Conservation (phyloP, 305 asterid species). For the Stenogyne calaminthoides region DNA sequence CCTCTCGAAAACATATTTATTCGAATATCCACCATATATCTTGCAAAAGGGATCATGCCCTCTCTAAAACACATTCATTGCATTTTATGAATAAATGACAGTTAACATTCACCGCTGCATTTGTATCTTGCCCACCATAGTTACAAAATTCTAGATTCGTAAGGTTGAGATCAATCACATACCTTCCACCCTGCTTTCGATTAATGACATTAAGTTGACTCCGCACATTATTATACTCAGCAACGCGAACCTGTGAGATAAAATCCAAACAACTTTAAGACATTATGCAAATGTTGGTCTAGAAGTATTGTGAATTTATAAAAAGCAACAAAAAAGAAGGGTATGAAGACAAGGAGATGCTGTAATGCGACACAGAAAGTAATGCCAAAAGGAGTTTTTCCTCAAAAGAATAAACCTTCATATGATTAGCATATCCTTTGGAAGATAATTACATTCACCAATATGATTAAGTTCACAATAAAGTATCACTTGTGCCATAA, state of each 20-base stretch:
- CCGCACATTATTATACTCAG: slow-evolving; percentile 88
- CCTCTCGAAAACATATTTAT: not conserved
- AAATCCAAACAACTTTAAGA: slow-evolving; percentile 31
- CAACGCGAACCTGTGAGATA: slow-evolving; percentile 77
- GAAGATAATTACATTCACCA: not conserved
- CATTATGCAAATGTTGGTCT: not conserved
- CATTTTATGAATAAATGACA: not conserved
- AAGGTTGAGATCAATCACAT: slow-evolving; percentile 28
- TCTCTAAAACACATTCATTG: slow-evolving; percentile 8
- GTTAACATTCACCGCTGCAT: not conserved
- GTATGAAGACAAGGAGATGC: not conserved
- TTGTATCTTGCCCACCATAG: slow-evolving; percentile 1
- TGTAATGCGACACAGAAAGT: not conserved
- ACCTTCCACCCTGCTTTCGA: slow-evolving; percentile 96
- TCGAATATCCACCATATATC: slow-evolving; percentile 3
- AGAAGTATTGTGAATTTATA: not conserved
- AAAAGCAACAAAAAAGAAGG: not conserved
- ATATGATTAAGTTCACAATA: not conserved
- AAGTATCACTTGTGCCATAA: not conserved
- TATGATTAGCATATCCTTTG: not conserved
- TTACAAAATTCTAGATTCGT: not conserved
- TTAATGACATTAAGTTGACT: slow-evolving; percentile 95
- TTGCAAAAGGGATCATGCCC: slow-evolving; percentile 1
- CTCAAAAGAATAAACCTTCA: not conserved
- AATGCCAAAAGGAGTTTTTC: slow-evolving; percentile 18